Evolutionary conservation across 129 eudicot species (phyloP).

Genomic region (Tagetes erecta): DNA sequence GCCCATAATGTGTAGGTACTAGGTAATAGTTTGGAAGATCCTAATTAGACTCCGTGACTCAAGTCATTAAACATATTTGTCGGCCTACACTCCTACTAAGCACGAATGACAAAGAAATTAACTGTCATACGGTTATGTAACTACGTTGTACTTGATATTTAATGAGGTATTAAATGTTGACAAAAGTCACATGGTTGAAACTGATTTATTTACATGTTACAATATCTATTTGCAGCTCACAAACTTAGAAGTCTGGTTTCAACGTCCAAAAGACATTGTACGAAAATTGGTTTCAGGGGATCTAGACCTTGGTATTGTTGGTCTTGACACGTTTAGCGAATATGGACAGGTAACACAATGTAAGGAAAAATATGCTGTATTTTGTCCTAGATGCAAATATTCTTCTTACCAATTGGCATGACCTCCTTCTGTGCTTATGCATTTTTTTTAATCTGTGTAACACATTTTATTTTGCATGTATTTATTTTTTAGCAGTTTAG

Average conservation of each 20-base stretch:
- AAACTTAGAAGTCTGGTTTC: conserved; percentile 93
- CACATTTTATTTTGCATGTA: background rate
- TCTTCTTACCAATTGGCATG: conserved; percentile 5
- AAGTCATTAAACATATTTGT: background rate
- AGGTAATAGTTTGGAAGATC: background rate
- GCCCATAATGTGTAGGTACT: no score
- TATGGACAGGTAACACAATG: conserved; percentile 70
- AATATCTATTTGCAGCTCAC: conserved; percentile 54
- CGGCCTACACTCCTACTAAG: background rate
- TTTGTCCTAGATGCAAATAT: background rate
- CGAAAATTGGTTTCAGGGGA: conserved; percentile 90
- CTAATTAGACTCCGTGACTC: background rate
- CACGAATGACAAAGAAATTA: conserved; percentile 5
- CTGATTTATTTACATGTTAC: conserved; percentile 4
- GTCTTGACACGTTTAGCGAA: conserved; percentile 80
- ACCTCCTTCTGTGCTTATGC: conserved; percentile 5
- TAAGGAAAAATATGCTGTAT: conserved; percentile 22
- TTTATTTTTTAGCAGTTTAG: background rate
- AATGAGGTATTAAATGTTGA: background rate
- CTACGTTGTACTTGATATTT: background rate
- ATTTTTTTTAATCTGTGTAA: conserved; percentile 13
- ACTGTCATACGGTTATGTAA: conserved; percentile 6
- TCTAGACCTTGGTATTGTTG: conserved; percentile 90
- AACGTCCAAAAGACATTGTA: conserved; percentile 87
- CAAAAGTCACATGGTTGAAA: conserved; percentile 5